Evolutionary conservation across 2,329 filamentous ascomycete genomes (phyloP).

Genomic region (Chrysoporthe austroafricana): DNA sequence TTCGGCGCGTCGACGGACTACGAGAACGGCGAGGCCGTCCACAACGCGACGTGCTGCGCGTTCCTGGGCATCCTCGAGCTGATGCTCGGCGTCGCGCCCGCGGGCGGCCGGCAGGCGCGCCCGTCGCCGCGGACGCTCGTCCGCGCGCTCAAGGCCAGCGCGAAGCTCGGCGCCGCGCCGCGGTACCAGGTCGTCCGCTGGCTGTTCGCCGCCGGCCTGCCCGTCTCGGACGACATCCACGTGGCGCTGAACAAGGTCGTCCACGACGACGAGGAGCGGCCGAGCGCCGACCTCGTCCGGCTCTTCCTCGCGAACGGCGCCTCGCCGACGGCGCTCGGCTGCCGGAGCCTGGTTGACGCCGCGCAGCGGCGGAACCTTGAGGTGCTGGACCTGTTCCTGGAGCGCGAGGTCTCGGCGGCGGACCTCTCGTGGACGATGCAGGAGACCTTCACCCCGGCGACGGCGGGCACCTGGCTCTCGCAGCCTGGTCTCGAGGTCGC

Average conservation of each 20-base stretch:
- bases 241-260: conserved; percentile 55
- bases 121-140: conserved; percentile 53
- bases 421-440: conserved; percentile 52
- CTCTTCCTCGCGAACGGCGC: conserved; percentile 56
- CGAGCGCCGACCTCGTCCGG: conserved; percentile 51
- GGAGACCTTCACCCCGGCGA: conserved; percentile 48
- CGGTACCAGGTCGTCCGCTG: conserved; percentile 53
- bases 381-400: conserved; percentile 48
- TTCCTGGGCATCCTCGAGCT: conserved; percentile 55
- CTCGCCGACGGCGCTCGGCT: conserved; percentile 55
- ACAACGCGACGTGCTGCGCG: conserved; percentile 56
- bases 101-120: conserved; percentile 47
- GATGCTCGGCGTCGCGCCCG: conserved; percentile 52
- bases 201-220: conserved; percentile 56
- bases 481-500: conserved; percentile 51
- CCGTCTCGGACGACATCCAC: conserved; percentile 53
- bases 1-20: conserved; percentile 60
- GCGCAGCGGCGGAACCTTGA: conserved; percentile 44
- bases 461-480: conserved; percentile 50
- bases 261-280: conserved; percentile 58
- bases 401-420: conserved; percentile 43
- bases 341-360: conserved; percentile 57
- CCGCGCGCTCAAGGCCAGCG: conserved; percentile 57
- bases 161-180: conserved; percentile 53
- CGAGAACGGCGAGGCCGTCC: conserved; percentile 58